Base-by-base conservation (phyloP, 75 land plant species). In the Pinus taeda region DNA sequence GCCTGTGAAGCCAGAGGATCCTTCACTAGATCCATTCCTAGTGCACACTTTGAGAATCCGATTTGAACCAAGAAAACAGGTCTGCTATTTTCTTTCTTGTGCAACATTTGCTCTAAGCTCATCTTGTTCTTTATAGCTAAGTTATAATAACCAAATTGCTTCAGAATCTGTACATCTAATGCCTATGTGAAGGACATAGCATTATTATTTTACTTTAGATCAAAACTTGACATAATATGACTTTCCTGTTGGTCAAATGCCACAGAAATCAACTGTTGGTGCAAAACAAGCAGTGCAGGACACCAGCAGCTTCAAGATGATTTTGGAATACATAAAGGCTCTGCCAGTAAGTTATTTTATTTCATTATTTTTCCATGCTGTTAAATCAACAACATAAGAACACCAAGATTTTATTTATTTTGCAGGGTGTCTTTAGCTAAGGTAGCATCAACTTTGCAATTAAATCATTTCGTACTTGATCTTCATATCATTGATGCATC, bases 31-130 rank as follows among this genome's bases (percentile, higher is more conserved):
- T 86, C 97, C 94, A 26, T 96, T 96, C 76, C 91, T 95, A 62
- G 98, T 94, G 20, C 97, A 90, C 71, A 90, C 94, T 11, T 78
- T 96, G 69, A 96, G 90, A 37, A 90, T 96, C 71, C 89, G 99
- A 13, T 96, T 94, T 88, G 99, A 96, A 72, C 99, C 99, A 61
- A 83, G 92, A 84, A 86, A 87, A 81, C 95, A 90, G 97, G 98
- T 94, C 57, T 56, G 42, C 21, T 29, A 12, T 57, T 56, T 24
- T 73, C 15, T 56, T 45, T 33, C 33, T 73, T 22, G 42, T 42
- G n/a, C n/a, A 42, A 4, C 22, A 69, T 69, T 69, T 42, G 2
- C 55, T 39, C 13, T 39, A 2, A 29, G 3, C 8, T 17, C 33
- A 26, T 8, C 24, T 69, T 69, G 49, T 69, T 69, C 42, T 45